A percentile compares a stretch with the other conserved stretches of the same genome.
Evolutionary conservation across 495 filamentous ascomycete genomes (phyloP).

Genomic region (Daldinia decipiens): DNA sequence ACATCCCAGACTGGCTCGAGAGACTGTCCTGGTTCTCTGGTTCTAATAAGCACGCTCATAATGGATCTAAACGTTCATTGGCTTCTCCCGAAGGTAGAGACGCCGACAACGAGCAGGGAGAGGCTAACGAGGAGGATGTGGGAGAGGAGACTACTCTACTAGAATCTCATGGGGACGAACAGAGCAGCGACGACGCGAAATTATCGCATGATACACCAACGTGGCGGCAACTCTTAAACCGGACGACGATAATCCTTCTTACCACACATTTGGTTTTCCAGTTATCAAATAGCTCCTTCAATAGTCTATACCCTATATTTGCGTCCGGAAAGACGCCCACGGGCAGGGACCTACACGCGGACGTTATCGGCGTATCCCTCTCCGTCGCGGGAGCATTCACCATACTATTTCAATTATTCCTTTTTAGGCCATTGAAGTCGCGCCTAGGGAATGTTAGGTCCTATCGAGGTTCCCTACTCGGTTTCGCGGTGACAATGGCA

Average conservation of each 20-base stretch:
- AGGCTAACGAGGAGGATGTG: conserved; percentile 50
- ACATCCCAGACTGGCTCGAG: conserved; percentile 66
- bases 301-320: conserved; percentile 92
- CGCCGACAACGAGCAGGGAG: conserved; percentile 51
- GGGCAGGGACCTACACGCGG: conserved; percentile 77
- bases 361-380: conserved; percentile 85
- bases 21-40: conserved; percentile 38
- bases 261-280: conserved; percentile 88
- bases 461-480: conserved; percentile 81
- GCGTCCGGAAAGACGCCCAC: conserved; percentile 75
- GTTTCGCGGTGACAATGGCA: conserved; percentile 83
- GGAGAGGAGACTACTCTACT: conserved; percentile 49
- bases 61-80: conserved; percentile 68
- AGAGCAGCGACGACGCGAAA: conserved; percentile 45
- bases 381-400: conserved; percentile 85
- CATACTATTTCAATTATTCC: conserved; percentile 86
- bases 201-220: conserved; percentile 52
- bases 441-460: conserved; percentile 85
- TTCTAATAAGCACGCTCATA: conserved; percentile 43
- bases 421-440: conserved; percentile 82
- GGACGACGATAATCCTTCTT: conserved; percentile 82
- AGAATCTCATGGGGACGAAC: conserved; percentile 46
- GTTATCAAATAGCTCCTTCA: conserved; percentile 87
- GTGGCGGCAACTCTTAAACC: conserved; percentile 70
- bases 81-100: conserved; percentile 70